Conservation (phyloP, 2,329 filamentous ascomycete species). For the Xylariaceae sp. region DNA sequence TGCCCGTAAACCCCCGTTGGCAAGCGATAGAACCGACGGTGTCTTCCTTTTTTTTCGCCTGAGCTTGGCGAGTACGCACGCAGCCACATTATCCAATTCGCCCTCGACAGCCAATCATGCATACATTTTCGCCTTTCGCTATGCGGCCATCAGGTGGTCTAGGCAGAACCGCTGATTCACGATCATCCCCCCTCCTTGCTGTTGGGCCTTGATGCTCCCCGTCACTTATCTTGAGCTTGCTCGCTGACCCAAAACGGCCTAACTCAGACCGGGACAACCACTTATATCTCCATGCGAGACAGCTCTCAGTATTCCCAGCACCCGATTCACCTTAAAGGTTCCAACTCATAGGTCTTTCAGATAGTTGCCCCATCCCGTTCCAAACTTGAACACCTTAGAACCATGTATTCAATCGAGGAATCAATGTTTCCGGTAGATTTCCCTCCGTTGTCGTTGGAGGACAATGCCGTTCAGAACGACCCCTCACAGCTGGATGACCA, state of each 20-base stretch:
- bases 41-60: neutral
- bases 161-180: conserved; percentile 9
- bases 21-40: neutral
- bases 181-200: neutral
- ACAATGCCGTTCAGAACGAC: neutral
- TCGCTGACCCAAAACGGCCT: neutral
- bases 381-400: neutral
- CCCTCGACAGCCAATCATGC: conserved; percentile 10
- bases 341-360: neutral
- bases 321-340: neutral
- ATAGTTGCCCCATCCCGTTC: neutral
- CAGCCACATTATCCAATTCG: neutral
- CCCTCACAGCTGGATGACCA: neutral
- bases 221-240: neutral
- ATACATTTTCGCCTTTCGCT: neutral
- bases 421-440: neutral
- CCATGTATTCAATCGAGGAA: conserved; percentile 1
- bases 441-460: neutral
- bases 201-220: neutral
- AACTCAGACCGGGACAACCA: neutral
- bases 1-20: neutral
- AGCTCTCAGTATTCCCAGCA: neutral
- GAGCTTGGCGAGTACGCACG: neutral
- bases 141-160: conserved; percentile 7
- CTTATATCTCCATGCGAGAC: neutral